phyloP scores from a whole-genome alignment of 2,329 filamentous ascomycete species.

The Colletotrichum theobromicola region DNA sequence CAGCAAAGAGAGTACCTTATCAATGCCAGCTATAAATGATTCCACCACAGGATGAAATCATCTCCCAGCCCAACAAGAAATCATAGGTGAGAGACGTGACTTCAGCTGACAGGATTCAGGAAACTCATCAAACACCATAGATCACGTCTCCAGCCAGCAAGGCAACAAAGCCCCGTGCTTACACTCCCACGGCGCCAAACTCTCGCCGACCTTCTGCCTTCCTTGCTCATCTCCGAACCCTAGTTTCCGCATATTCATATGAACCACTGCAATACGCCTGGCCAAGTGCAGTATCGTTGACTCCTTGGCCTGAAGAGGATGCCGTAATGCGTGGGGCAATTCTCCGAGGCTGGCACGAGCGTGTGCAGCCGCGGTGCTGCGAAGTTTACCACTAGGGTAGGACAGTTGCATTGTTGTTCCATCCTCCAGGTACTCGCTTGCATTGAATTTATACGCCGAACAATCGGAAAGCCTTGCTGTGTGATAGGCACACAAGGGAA shows the following conservation, averaged over 20 bases:
- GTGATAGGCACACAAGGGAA: neutral
- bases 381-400: no score
- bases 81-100: no score
- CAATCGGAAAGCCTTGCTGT: neutral
- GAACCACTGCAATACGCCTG: fast-evolving
- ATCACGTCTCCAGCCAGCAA: neutral
- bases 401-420: neutral
- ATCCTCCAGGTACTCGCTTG: fast-evolving
- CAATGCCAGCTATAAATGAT: neutral
- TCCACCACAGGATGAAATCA: neutral
- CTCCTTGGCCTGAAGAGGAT: neutral
- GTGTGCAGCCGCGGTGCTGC: neutral
- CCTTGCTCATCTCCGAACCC: fast-evolving
- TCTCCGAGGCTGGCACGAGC: neutral
- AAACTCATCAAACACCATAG: no score
- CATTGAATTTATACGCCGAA: neutral
- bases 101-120: no score
- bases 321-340: neutral
- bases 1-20: neutral
- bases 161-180: neutral
- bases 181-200: fast-evolving
- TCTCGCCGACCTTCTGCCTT: fast-evolving
- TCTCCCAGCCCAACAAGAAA: neutral
- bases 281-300: fast-evolving
- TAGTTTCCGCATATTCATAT: neutral